Evolutionary conservation across 2,329 filamentous ascomycete species (phyloP).

Genomic region (Pseudonectria foliicola): DNA sequence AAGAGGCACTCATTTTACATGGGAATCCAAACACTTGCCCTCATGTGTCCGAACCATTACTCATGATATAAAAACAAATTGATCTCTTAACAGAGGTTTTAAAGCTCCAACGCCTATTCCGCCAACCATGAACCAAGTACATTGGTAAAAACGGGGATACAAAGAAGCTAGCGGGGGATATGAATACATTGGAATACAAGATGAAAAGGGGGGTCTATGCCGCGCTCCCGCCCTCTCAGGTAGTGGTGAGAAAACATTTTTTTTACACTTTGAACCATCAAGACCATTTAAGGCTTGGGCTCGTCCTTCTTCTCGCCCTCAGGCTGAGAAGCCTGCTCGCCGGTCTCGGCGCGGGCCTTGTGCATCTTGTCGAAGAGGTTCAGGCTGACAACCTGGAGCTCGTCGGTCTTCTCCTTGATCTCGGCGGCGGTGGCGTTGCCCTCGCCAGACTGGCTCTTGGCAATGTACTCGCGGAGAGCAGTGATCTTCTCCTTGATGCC

Average conservation of each 20-base stretch:
- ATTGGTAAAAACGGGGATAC: conserved; percentile 35
- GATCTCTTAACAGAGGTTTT: conserved; percentile 38
- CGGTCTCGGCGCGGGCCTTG: conserved; percentile 74
- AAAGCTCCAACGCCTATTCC: conserved; percentile 46
- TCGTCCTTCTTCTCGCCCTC: conserved; percentile 74
- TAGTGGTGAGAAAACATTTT: conserved; percentile 21
- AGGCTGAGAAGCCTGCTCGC: conserved; percentile 42
- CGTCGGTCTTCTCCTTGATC: conserved; percentile 98
- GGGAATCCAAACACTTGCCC: conserved; percentile 34
- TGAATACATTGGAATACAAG: conserved; percentile 31
- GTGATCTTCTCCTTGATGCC: conserved; percentile 91
- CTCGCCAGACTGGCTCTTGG: conserved; percentile 93
- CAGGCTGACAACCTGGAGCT: conserved; percentile 91
- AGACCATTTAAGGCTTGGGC: conserved; percentile 53
- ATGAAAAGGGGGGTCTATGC: conserved; percentile 28
- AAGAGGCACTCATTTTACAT: conserved; percentile 38
- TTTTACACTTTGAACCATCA: conserved; percentile 16
- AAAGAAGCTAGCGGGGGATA: conserved; percentile 34
- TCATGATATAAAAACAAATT: conserved; percentile 38
- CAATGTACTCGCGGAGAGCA: conserved; percentile 77
- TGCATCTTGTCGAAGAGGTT: conserved; percentile 99
- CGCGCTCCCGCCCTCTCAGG: conserved; percentile 27
- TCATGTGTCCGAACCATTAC: conserved; percentile 36
- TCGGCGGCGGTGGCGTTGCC: conserved; percentile 77
- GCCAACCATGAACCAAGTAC: conserved; percentile 40